These are phyloP conservation scores for Trametes meyenii DNA, from an alignment of 768 basidiomycete species.

Conservation along the genomic window DNA sequence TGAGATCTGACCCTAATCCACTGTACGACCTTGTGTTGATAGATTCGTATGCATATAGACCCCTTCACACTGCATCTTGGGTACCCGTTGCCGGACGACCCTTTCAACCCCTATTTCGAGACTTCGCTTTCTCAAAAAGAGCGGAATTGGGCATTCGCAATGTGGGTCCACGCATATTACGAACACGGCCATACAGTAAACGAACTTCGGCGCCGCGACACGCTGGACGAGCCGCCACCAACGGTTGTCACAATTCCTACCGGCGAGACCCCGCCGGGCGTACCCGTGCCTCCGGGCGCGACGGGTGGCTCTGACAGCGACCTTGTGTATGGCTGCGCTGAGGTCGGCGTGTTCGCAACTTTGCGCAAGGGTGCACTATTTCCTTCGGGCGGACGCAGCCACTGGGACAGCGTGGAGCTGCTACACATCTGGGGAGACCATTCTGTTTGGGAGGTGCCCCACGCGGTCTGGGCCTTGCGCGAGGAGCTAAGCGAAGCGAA, in stretches of 20 bases:
- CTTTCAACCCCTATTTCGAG: conserved; percentile 6
- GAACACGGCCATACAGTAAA: conserved; percentile 1
- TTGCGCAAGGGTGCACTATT: neutral
- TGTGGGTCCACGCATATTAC: conserved; percentile 9
- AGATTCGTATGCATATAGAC: neutral
- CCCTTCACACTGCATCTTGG: conserved; percentile 1
- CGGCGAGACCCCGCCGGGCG: neutral
- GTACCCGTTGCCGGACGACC: conserved; percentile 3
- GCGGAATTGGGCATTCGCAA: neutral
- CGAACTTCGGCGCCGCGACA: neutral
- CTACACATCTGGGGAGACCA: conserved; percentile 7
- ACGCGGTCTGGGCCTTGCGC: neutral
- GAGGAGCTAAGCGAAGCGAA: neutral
- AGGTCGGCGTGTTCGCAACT: neutral
- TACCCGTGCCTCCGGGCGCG: conserved; percentile 1
- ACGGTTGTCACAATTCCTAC: neutral
- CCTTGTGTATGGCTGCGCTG: neutral
- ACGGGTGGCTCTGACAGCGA: conserved; percentile 6
- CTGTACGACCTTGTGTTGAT: neutral
- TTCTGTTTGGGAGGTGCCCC: conserved; percentile 9
- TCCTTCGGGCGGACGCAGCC: neutral
- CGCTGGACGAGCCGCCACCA: neutral
- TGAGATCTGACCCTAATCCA: neutral
- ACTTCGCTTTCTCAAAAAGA: conserved; percentile 9
- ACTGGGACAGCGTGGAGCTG: conserved; percentile 5